Evolutionary conservation across 164 flowering plant species (phyloP).

Genomic region (Paratinospora sagittata): DNA sequence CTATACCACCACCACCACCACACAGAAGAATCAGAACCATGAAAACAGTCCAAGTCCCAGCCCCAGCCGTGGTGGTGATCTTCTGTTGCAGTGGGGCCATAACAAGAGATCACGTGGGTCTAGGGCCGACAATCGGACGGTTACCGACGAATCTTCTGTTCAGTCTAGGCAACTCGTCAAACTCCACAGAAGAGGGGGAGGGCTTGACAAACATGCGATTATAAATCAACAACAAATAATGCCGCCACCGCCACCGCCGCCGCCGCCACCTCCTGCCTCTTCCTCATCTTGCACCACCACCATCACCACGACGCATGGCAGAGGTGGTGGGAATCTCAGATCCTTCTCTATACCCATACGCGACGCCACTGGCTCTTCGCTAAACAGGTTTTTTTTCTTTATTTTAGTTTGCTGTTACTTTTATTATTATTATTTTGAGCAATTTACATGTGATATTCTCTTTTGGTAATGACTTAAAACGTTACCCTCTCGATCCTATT

Average conservation of each 20-base stretch:
- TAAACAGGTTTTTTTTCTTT: conserved; percentile 14
- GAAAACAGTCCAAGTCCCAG: conserved; percentile 10
- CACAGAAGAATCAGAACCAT: conserved; percentile 5
- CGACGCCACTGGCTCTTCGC: conserved; percentile 16
- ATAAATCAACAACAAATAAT: conserved; percentile 5
- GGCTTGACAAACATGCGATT: conserved; percentile 8
- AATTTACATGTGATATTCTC: too few relatives aligned
- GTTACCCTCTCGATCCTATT: too few relatives aligned
- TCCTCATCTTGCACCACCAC: neutral
- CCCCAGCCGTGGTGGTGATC: conserved; percentile 18
- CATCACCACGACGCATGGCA: conserved; percentile 5
- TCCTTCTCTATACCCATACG: conserved; percentile 17
- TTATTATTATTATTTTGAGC: too few relatives aligned
- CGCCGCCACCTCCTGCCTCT: neutral
- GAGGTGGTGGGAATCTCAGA: conserved; percentile 20
- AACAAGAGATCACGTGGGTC: conserved; percentile 34
- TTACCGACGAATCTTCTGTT: conserved; percentile 19
- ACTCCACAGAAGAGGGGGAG: conserved; percentile 19
- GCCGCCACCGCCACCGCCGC: conserved; percentile 18
- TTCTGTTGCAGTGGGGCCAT: conserved; percentile 39
- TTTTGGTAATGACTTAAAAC: too few relatives aligned
- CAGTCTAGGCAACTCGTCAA: conserved; percentile 24
- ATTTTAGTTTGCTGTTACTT: neutral
- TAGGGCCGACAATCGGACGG: conserved; percentile 19
- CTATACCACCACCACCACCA: neutral